Conservation (phyloP, 1,139 yeast genomes). For the Entelexis paramagnoliae region DNA sequence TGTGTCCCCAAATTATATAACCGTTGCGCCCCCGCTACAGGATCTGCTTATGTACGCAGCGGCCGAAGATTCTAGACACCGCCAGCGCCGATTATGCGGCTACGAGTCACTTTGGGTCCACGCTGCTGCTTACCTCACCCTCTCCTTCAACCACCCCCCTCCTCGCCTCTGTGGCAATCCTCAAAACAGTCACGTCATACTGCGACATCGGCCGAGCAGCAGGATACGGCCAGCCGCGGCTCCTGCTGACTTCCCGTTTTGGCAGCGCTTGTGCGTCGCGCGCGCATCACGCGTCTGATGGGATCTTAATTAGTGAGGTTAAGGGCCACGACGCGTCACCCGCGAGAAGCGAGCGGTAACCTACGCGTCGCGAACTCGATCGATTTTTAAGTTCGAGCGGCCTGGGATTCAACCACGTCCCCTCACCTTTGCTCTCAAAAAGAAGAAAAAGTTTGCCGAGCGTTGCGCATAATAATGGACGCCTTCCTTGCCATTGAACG, state of each 20-base stretch:
- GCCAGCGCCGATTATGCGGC: background rate
- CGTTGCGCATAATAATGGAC: constrained; percentile 8
- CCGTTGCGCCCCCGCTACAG: constrained; percentile 9
- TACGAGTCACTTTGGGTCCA: background rate
- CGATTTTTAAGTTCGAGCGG: background rate
- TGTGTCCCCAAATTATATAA: constrained; percentile 9
- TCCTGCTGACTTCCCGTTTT: background rate
- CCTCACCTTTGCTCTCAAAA: too few species aligned
- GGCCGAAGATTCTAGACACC: constrained; percentile 15
- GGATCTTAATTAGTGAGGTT: constrained; percentile 1
- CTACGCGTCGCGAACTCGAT: constrained; percentile 4
- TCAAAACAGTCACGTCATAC: too few species aligned
- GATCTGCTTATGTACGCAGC: constrained; percentile 8
- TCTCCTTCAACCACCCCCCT: background rate
- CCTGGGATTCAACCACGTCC: too few species aligned
- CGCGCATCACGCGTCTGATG: background rate
- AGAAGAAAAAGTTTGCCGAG: too few species aligned
- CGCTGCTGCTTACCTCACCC: background rate
- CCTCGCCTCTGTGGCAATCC: too few species aligned
- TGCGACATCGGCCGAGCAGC: too few species aligned
- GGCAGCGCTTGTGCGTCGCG: background rate
- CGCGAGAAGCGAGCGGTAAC: background rate
- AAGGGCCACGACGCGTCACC: background rate
- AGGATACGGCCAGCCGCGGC: background rate
- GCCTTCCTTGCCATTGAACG: constrained; percentile 20